Evolutionary conservation across 2,329 filamentous ascomycete genomes (phyloP), one percentile per base, ranked within the genome.

Genomic region (Trichoderma cornu-damae): DNA sequence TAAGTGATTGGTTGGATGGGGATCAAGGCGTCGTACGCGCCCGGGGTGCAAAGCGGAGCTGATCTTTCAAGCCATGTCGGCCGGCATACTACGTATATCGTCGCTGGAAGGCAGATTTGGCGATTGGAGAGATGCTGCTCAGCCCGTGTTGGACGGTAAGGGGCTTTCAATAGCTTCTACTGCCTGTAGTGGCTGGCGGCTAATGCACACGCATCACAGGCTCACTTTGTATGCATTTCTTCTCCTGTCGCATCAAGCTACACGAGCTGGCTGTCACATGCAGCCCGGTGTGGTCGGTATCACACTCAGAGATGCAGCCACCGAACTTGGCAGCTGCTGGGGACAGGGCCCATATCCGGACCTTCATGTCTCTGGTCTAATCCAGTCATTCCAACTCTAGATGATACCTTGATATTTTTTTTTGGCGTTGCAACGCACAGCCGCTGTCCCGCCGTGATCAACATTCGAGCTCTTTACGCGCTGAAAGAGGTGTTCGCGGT

Each of bases 181-280:
- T 14, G 8, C 28, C 20, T 35, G 20, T 1, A 26, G 18, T 18
- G 20, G 30, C 20, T 37, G 20, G n/a, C 7, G 16, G 50, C 38
- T 35, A 16, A 44, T 14, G 40, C 7, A 28, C 14, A 18, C 9
- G 11, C n/a, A 35, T 8, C 20, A 18, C 35, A 43, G 49, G 40
- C n/a, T 35, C 50, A 9, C 40, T 53, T 18, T 38, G 50, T 9
- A 44, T 53, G 38, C 50, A 53, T 6, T 35, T 53, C 49, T 53
- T 44, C 3, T 53, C 43, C 50, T 53, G 38, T 20, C 26, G 50
- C 30, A 20, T 54, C 9, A 46, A 54, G 2, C 9, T 44, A 6
- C 37, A 44, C 2, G 40, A 54, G 40, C 22, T 46, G n/a, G 20
- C 40, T 12, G 30, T 46, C 30, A n/a, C 40, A 24, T 46, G 28